phyloP scores from a whole-genome alignment of 208 protist genomes.

The Leishmania martiniquensis region DNA sequence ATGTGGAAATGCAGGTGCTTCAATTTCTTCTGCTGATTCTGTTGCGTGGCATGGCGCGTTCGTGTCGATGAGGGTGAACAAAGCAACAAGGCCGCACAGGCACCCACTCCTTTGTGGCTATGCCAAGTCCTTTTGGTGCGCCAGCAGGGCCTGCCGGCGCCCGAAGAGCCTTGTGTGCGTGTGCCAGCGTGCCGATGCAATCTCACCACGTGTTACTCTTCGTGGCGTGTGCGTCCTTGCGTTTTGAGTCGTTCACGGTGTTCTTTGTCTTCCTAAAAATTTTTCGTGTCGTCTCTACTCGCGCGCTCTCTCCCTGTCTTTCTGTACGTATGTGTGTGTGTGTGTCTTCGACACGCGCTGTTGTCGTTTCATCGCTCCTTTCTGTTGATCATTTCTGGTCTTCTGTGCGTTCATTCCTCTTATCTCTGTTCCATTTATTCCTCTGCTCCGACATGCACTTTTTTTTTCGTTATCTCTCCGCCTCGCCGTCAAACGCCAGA shows the following conservation, averaged over 20 bases:
- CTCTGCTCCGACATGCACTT: no score
- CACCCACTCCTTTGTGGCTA: background rate
- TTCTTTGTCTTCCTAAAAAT: background rate
- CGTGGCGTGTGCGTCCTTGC: background rate
- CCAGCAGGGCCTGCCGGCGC: no score
- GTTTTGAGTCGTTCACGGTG: background rate
- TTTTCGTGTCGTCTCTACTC: background rate
- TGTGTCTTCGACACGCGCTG: background rate
- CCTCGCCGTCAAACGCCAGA: no score
- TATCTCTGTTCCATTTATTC: no score
- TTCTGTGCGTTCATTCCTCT: background rate
- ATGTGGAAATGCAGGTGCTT: no score
- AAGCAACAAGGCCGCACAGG: background rate
- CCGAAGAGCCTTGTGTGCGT: no score
- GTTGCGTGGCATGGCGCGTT: background rate
- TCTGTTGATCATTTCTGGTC: background rate
- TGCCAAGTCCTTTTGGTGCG: background rate
- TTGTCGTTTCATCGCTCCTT: background rate
- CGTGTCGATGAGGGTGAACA: background rate
- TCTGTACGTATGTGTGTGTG: background rate
- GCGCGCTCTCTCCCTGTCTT: background rate
- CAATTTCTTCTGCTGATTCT: background rate
- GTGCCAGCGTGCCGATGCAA: background rate
- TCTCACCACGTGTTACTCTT: background rate
- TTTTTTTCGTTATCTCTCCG: no score